Conservation (phyloP, 169 alveolate species). For the Eimeria sp. region DNA sequence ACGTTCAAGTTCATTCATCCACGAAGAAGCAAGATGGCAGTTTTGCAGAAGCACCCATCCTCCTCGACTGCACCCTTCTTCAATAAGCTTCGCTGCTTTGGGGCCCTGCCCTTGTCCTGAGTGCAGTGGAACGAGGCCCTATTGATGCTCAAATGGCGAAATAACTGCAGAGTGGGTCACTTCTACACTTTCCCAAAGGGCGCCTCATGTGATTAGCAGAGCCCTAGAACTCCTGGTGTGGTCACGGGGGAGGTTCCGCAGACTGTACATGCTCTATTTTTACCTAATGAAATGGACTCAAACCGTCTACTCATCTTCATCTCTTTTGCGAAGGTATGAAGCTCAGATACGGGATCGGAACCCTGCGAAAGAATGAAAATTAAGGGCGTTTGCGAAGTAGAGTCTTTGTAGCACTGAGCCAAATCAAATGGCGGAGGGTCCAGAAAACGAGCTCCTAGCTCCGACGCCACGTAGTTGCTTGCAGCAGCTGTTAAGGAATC, state of each 20-base stretch:
- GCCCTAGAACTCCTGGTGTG: neutral
- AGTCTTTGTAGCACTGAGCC: constrained; percentile 93
- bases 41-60: constrained; percentile 97
- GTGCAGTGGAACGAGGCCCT: constrained; percentile 55
- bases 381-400: constrained; percentile 93
- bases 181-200: neutral
- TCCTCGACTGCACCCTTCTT: constrained; percentile 93
- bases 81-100: constrained; percentile 95
- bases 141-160: constrained; percentile 17
- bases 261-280: neutral
- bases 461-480: constrained; percentile 92
- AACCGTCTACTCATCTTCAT: constrained; percentile 88
- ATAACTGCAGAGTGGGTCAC: neutral
- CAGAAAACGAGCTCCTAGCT: constrained; percentile 92
- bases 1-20: constrained; percentile 96
- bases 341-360: constrained; percentile 95
- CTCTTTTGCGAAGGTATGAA: constrained; percentile 91
- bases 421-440: constrained; percentile 91
- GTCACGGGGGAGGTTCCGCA: no score
- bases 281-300: constrained; percentile 86
- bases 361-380: constrained; percentile 95
- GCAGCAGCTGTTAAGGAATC: constrained; percentile 93
- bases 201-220: neutral
- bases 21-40: constrained; percentile 97
- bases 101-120: constrained; percentile 97